phyloP scores from a whole-genome alignment of 2,329 filamentous ascomycete genomes.

The Lecanicillium sp. region DNA sequence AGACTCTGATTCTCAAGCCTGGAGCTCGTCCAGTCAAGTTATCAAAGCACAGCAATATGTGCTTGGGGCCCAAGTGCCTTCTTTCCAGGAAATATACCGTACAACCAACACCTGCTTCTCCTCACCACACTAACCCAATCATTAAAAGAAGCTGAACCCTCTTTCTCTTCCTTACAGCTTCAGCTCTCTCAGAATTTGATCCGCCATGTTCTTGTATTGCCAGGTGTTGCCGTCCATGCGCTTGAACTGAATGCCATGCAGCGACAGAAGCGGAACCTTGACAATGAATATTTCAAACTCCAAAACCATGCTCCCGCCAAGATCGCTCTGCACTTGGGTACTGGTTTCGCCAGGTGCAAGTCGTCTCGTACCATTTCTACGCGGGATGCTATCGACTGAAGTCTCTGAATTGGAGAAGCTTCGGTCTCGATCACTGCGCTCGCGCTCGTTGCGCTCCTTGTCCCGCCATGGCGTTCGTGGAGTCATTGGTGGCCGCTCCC shows the following conservation, averaged over 20 bases:
- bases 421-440: constrained; percentile 37
- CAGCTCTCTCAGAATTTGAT: constrained; percentile 83
- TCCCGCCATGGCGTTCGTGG: constrained; percentile 36
- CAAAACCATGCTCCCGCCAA: constrained; percentile 74
- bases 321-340: constrained; percentile 83
- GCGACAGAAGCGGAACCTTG: constrained; percentile 84
- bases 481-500: constrained; percentile 32
- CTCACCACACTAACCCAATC: too few relatives aligned
- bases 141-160: too few relatives aligned
- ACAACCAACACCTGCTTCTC: too few relatives aligned
- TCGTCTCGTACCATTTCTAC: constrained; percentile 42
- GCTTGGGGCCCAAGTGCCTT: too few relatives aligned
- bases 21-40: too few relatives aligned
- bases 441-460: constrained; percentile 19
- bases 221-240: constrained; percentile 91
- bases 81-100: too few relatives aligned
- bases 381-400: constrained; percentile 65
- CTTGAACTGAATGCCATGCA: constrained; percentile 98
- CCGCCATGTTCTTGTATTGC: constrained; percentile 98
- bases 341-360: constrained; percentile 76
- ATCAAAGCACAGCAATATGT: too few relatives aligned
- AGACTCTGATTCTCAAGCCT: too few relatives aligned
- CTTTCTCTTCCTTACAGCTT: constrained; percentile 47
- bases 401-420: constrained; percentile 84
- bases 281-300: constrained; percentile 96